Conservation (phyloP, 2,329 filamentous ascomycete genomes). For the Colletotrichum aenigma region DNA sequence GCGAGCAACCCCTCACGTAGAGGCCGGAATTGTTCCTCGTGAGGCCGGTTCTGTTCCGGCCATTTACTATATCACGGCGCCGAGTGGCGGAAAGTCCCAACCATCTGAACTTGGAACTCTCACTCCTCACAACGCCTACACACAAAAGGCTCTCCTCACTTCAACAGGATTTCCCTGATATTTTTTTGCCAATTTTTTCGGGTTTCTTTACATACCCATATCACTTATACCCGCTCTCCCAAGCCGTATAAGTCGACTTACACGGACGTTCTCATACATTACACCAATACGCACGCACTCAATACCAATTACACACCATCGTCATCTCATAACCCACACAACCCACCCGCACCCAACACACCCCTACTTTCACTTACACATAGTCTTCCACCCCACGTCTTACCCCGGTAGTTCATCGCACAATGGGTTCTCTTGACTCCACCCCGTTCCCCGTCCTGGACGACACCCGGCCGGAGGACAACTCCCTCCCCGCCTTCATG, state of each 20-base stretch:
- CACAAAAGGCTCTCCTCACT: background rate
- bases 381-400: background rate
- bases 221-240: background rate
- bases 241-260: slow-evolving; percentile 2
- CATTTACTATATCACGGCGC: slow-evolving; percentile 50
- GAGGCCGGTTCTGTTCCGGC: slow-evolving; percentile 40
- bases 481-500: slow-evolving; percentile 75
- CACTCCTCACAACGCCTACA: slow-evolving; percentile 11
- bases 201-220: background rate
- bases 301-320: background rate
- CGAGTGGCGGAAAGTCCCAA: slow-evolving; percentile 15
- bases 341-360: background rate
- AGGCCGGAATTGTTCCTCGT: slow-evolving; percentile 37
- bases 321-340: slow-evolving; percentile 6
- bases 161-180: background rate
- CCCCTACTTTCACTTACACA: background rate
- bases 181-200: slow-evolving; percentile 7
- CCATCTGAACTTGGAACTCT: slow-evolving; percentile 13
- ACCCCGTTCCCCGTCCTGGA: slow-evolving; percentile 63
- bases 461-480: slow-evolving; percentile 67
- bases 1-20: slow-evolving; percentile 28
- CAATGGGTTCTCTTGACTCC: slow-evolving; percentile 46
- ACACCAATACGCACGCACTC: slow-evolving; percentile 1
- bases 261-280: background rate
- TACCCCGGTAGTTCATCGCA: background rate